Evolutionary conservation across 495 filamentous ascomycete species (phyloP).

Genomic region (Glutinoglossum americanum): DNA sequence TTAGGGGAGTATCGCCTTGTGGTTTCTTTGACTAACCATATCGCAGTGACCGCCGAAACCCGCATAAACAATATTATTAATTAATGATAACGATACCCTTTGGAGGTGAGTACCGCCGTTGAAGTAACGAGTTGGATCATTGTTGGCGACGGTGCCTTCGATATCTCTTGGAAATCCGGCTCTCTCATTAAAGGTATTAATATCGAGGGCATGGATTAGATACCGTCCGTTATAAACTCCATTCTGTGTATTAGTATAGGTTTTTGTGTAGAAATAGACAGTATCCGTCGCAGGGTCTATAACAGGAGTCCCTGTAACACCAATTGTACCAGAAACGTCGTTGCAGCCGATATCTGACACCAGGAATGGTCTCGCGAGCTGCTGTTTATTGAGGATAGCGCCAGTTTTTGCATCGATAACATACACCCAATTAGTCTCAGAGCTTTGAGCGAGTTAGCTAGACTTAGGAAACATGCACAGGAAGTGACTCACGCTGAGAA

Average conservation of each 20-base stretch:
- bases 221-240: slow-evolving; percentile 13
- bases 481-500: slow-evolving; percentile 13
- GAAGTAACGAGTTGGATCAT: slow-evolving; percentile 16
- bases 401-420: slow-evolving; percentile 20
- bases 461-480: background rate
- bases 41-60: slow-evolving; percentile 21
- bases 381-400: slow-evolving; percentile 10
- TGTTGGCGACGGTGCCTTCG: slow-evolving; percentile 14
- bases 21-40: background rate
- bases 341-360: slow-evolving; percentile 19
- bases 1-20: background rate
- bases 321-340: slow-evolving; percentile 16
- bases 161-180: slow-evolving; percentile 14
- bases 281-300: slow-evolving; percentile 10
- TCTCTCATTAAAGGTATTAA: slow-evolving; percentile 16
- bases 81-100: slow-evolving; percentile 16
- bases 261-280: slow-evolving; percentile 19
- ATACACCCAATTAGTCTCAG: slow-evolving; percentile 18
- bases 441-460: slow-evolving; percentile 1
- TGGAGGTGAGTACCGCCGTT: slow-evolving; percentile 17
- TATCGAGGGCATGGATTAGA: slow-evolving; percentile 19
- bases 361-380: slow-evolving; percentile 17
- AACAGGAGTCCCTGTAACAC: slow-evolving; percentile 12
- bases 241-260: slow-evolving; percentile 10
- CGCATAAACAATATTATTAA: slow-evolving; percentile 17